Evolutionary conservation across 768 basidiomycete species (phyloP), one percentile per base, ranked within the genome.

Genomic region (Vararia minispora): DNA sequence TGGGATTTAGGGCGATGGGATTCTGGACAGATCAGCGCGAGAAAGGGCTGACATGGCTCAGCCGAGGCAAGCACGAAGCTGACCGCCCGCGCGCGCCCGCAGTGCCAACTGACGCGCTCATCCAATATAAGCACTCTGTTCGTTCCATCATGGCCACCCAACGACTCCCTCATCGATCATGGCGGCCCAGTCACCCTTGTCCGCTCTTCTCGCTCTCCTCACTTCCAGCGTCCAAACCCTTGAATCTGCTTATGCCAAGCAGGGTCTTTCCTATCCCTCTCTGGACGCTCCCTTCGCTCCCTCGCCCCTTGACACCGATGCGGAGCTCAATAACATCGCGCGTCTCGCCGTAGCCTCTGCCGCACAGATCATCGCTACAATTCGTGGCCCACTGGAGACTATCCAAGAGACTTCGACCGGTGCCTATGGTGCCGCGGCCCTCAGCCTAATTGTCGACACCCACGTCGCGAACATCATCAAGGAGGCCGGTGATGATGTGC

Each of bases 391-490:
- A 22, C 7, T 36, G 26, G 40, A 41, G 9, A 35, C 28, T 13
- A 31, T 41, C 34, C 21, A 25, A 20, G 30, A 33, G 6, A 22
- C 27, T 18, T 30, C 29, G n/a, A 29, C 41, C 5, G 37, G 24
- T 25, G 37, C 41, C 36, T 31, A 33, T 11, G n/a, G 30, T 9
- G 24, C 43, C 10, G 23, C 43, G 14, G 23, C 43, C 10, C 13
- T 44, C 24, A 26, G 28, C 12, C 12, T 35, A 10, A 26, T 28
- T n/a, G 28, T 28, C 14, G 28, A 40, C 9, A 20, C 21, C 32
- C 24, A 44, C 26, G 16, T 46, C 17, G 38, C 45, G 5, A 45
- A 49, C 24, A 46, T 46, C 35, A 35, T 49, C 17, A 33, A 39
- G 3, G 41, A 45, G 11, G 41, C 45, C 16, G 47, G 47, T 23